phyloP scores from a whole-genome alignment of 2,329 filamentous ascomycete genomes.

The Hysterium pulicare region DNA sequence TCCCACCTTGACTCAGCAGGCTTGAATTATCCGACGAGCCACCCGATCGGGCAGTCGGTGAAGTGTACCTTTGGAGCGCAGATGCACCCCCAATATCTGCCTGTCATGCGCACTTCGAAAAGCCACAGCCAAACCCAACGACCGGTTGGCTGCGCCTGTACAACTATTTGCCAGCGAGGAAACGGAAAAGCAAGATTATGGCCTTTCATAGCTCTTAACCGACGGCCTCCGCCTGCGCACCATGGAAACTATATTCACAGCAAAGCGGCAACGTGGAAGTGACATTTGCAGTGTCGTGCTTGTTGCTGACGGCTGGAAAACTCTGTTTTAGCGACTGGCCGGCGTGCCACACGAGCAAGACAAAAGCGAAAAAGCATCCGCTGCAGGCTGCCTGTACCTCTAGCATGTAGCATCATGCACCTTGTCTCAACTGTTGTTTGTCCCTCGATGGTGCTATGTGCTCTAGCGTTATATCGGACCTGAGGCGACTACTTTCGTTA shows the following conservation, averaged over 20 bases:
- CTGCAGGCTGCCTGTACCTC: conserved; percentile 1
- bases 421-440: background rate
- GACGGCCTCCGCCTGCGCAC: no score
- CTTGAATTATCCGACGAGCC: conserved; percentile 8
- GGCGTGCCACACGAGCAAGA: conserved; percentile 2
- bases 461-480: no score
- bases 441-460: conserved; percentile 1
- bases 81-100: conserved; percentile 13
- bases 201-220: no score
- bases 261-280: background rate
- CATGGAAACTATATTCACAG: no score
- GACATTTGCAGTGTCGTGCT: no score
- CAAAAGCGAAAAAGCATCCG: background rate
- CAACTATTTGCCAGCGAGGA: no score
- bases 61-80: conserved; percentile 5
- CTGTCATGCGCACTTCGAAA: conserved; percentile 12
- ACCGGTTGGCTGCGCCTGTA: no score
- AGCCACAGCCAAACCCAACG: background rate
- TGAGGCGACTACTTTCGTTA: conserved; percentile 9
- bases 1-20: conserved; percentile 5
- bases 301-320: conserved; percentile 2
- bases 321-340: background rate
- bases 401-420: conserved; percentile 5
- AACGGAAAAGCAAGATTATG: no score
- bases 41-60: conserved; percentile 13